These are phyloP conservation scores for Pyrenochaeta sp. DNA, from an alignment of 2,329 filamentous ascomycete genomes.

Conservation along the genomic window DNA sequence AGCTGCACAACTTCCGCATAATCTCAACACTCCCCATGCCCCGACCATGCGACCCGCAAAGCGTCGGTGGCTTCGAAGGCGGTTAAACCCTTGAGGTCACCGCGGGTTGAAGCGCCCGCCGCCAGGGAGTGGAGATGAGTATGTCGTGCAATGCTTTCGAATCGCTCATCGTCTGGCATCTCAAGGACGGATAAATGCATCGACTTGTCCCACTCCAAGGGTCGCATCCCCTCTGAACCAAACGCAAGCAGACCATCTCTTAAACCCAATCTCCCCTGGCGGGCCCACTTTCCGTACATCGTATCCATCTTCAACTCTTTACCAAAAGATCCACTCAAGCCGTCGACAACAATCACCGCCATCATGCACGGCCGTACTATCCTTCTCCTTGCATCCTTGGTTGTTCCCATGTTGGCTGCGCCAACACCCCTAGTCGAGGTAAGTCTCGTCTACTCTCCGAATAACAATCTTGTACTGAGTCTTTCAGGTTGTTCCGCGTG, in stretches of 20 bases:
- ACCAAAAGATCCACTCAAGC: too few relatives aligned
- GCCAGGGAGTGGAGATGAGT: constrained; percentile 13
- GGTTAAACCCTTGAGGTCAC: constrained; percentile 6
- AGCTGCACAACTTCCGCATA: constrained; percentile 8
- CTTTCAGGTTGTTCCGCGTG: too few relatives aligned
- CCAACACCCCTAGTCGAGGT: constrained; percentile 4
- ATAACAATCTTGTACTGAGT: too few relatives aligned
- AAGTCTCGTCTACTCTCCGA: too few relatives aligned
- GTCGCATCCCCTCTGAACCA: not conserved
- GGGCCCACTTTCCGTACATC: too few relatives aligned
- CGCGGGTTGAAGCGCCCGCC: constrained; percentile 18
- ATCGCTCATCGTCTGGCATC: not conserved
- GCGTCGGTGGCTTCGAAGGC: constrained; percentile 18
- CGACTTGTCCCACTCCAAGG: not conserved
- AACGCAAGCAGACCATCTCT: too few relatives aligned
- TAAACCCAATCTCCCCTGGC: too few relatives aligned
- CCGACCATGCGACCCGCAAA: constrained; percentile 2
- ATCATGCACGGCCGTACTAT: constrained; percentile 12
- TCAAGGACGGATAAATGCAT: constrained; percentile 14
- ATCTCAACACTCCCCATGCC: constrained; percentile 1
- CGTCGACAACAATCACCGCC: too few relatives aligned
- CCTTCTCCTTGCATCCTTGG: constrained; percentile 8
- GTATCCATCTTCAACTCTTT: too few relatives aligned
- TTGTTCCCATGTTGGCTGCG: constrained; percentile 9
- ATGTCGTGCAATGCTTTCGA: constrained; percentile 5